phyloP scores from a whole-genome alignment of 2,329 filamentous ascomycete genomes.

The Alternaria sp. region DNA sequence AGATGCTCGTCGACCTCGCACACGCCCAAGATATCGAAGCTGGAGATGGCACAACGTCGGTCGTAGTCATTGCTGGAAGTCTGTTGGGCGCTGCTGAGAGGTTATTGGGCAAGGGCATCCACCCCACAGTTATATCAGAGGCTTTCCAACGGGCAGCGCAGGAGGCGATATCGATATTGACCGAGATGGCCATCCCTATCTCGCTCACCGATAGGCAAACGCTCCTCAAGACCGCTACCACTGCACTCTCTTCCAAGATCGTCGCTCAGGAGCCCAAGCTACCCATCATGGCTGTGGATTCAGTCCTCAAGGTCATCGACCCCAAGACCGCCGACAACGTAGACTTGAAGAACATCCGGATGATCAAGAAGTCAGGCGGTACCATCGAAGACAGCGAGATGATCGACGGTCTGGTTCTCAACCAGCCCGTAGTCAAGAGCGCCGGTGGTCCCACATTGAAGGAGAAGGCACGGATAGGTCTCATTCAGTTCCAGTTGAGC shows the following conservation, averaged over 20 bases:
- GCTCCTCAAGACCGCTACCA: conserved; percentile 94
- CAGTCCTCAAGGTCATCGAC: conserved; percentile 94
- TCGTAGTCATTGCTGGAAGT: conserved; percentile 96
- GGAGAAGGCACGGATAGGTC: conserved; percentile 95
- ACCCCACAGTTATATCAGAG: conserved; percentile 97
- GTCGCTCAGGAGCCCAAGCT: conserved; percentile 97
- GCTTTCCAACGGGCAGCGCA: conserved; percentile 94
- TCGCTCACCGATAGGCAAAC: conserved; percentile 85
- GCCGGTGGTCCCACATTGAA: conserved; percentile 89
- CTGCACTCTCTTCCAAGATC: conserved; percentile 97
- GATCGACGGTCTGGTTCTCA: conserved; percentile 90
- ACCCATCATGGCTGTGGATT: conserved; percentile 97
- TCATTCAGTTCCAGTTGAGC: conserved; percentile 98
- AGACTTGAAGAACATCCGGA: conserved; percentile 93
- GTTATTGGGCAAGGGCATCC: conserved; percentile 86
- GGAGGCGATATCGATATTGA: conserved; percentile 85
- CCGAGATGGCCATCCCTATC: conserved; percentile 95
- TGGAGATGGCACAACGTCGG: conserved; percentile 96
- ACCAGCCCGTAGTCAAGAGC: conserved; percentile 91
- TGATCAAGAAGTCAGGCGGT: conserved; percentile 96
- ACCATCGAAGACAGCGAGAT: conserved; percentile 99
- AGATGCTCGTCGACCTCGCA: conserved; percentile 98
- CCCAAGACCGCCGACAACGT: conserved; percentile 95
- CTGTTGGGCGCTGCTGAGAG: conserved; percentile 92
- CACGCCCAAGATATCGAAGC: conserved; percentile 98